Base-by-base conservation (phyloP, 1,139 yeast species). In the Hansenula anomala region DNA sequence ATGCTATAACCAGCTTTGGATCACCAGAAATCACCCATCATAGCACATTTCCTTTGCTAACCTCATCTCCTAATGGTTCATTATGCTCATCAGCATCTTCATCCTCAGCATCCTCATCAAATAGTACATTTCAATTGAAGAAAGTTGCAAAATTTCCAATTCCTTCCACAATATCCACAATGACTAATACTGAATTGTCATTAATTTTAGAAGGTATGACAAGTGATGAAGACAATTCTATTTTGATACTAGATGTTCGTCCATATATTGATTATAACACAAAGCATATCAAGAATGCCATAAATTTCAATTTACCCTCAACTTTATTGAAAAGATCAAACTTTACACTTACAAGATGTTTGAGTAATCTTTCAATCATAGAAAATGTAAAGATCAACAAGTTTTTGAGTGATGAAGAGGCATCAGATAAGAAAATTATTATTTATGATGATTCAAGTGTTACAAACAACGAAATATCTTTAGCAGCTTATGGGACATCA, bases 261-360 rank as follows among this genome's bases (percentile, higher is more conserved):
- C 82, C 95, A 1, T 82, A 74, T 52, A 73, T 83, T 6, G 86
- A 80, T 38, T 83, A 65, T 56, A 65, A 74, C 25, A 66, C 63
- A 40, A 55, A 69, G 5, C 80, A 80, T 42, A 55, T 87, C 14
- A 52, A 51, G n/a, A 62, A 70, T 34, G 73, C 95, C 2, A 63
- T 82, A 33, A 83, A 83, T 54, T 71, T 86, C 27, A 82, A 90
- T 53, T 64, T 86, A 19, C 95, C 95, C 2, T 78, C 92, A 16
- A 86, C 95, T 1, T 66, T 87, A 35, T 63, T 87, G 47, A 82
- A 82, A 55, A 71, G 96, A 45, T 68, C 75, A 28, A 78, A 75
- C 42, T 85, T 81, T 53, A 73, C 75, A 15, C 63, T 85, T 48
- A 64, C 40, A 61, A 81, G 48, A 73, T 56, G 61, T 50, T 35